Evolutionary conservation across 2,329 filamentous ascomycete genomes (phyloP), one percentile per base, ranked within the genome.

Genomic region (Alternaria gansuensis): DNA sequence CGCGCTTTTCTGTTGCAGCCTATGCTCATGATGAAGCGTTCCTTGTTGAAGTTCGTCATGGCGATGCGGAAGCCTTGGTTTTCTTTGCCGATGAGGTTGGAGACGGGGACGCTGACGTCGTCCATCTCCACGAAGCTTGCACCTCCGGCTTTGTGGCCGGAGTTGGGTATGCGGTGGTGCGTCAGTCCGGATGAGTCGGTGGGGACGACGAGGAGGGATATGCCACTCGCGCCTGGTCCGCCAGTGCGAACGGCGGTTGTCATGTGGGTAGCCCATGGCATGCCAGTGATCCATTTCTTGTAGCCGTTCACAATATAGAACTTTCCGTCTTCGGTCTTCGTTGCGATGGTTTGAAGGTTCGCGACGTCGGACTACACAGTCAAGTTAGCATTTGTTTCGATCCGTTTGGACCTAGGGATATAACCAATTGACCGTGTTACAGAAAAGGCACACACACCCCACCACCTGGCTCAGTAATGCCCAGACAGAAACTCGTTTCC

Each of bases 281-380:
- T 84, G 45, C 86, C 86, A 1, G 88, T 89, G 64, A 90, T 89
- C 86, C 87, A 88, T 71, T 88, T 88, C 79, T 90, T 90, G 50
- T 83, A 82, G 0, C 87, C 88, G 56, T 88, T 88, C n/a, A 90
- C 85, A 34, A 88, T 68, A 65, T 88, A 90, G 78, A 88, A 84
- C 75, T 89, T 88, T 45, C 90, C 90, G 72, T 93, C 90, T 1
- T 87, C 79, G 0, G 89, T 92, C 81, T 92, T 92, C 66, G 84
- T 84, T 0, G 88, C 88, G 0, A 84, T 88, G 3, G 88, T 89
- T 51, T 81, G 80, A 43, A 90, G 83, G 62, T 84, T 85, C 0
- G 86, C 87, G 3, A 90, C 87, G 68, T 90, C 88, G 0, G 86
- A 88, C 69, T 75, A 33, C 26, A 8, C 4, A 33, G 2, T 21